phyloP scores from a whole-genome alignment of 1,139 yeast genomes.

The Kodamaea derodonti region DNA sequence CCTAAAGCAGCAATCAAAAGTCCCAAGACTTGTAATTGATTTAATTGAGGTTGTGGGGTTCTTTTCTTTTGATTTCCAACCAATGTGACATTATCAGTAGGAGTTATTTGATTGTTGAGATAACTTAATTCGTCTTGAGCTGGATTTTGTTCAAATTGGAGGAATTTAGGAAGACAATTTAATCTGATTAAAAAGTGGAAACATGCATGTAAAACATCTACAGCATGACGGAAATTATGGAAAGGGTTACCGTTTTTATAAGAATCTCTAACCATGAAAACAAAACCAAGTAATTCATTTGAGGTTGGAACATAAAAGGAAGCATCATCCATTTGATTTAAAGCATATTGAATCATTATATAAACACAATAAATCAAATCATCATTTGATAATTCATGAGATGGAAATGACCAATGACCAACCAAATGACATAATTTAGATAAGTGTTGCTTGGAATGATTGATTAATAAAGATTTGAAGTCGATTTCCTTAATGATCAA shows the following conservation, averaged over 20 bases:
- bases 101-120: slow-evolving; percentile 4
- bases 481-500: slow-evolving; percentile 36
- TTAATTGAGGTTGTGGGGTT: slow-evolving; percentile 18
- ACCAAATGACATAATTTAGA: slow-evolving; percentile 26
- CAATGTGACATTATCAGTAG: neutral
- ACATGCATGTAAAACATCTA: slow-evolving; percentile 91
- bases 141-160: slow-evolving; percentile 33
- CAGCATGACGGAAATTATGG: slow-evolving; percentile 94
- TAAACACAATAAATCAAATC: slow-evolving; percentile 64
- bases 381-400: slow-evolving; percentile 64
- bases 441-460: slow-evolving; percentile 24
- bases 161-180: slow-evolving; percentile 41
- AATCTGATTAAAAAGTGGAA: slow-evolving; percentile 57
- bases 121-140: slow-evolving; percentile 20
- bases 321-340: slow-evolving; percentile 25
- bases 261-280: slow-evolving; percentile 65
- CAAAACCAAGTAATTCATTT: slow-evolving; percentile 51
- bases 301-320: slow-evolving; percentile 24
- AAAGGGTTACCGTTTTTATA: slow-evolving; percentile 85
- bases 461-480: slow-evolving; percentile 29
- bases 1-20: slow-evolving; percentile 83
- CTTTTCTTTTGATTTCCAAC: neutral
- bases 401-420: slow-evolving; percentile 59
- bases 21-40: slow-evolving; percentile 50
- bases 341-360: slow-evolving; percentile 50